phyloP scores from a whole-genome alignment of 345 rosid genomes.

The Euphorbia peplus region DNA sequence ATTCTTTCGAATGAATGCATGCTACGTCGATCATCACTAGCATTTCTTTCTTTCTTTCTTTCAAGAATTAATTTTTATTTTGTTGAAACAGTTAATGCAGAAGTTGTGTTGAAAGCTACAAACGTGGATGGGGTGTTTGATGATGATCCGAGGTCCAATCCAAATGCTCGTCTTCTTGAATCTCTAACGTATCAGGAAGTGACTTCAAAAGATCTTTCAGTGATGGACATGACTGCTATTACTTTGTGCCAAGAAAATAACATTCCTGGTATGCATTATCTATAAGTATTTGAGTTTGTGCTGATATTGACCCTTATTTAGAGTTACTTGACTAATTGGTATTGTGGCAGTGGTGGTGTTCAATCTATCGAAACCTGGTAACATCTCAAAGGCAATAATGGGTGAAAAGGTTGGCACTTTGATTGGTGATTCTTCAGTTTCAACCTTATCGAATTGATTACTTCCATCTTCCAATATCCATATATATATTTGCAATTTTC shows the following conservation, averaged over 20 bases:
- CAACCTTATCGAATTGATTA: conserved; percentile 20
- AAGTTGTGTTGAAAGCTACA: conserved; percentile 89
- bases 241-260: conserved; percentile 95
- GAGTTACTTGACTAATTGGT: not conserved
- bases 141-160: conserved; percentile 77
- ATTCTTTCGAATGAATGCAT: too few relatives aligned
- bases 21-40: too few relatives aligned
- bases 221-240: conserved; percentile 97
- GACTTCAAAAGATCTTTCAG: conserved; percentile 84
- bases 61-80: too few relatives aligned
- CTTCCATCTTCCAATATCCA: too few relatives aligned
- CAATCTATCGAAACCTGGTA: conserved; percentile 76
- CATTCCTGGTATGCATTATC: conserved; percentile 63
- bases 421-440: conserved; percentile 53
- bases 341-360: conserved; percentile 72
- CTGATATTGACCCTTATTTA: too few relatives aligned
- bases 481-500: not conserved
- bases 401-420: conserved; percentile 88
- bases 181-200: conserved; percentile 79
- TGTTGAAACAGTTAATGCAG: conserved; percentile 68
- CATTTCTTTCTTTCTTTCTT: too few relatives aligned
- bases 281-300: too few relatives aligned
- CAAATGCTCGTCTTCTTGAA: conserved; percentile 75
- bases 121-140: conserved; percentile 92
- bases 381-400: conserved; percentile 79